Percentiles rank a stretch among this genome's conserved stretches.
Conservation (phyloP, 495 filamentous ascomycete species). For the Annulohypoxylon maeteangense region DNA sequence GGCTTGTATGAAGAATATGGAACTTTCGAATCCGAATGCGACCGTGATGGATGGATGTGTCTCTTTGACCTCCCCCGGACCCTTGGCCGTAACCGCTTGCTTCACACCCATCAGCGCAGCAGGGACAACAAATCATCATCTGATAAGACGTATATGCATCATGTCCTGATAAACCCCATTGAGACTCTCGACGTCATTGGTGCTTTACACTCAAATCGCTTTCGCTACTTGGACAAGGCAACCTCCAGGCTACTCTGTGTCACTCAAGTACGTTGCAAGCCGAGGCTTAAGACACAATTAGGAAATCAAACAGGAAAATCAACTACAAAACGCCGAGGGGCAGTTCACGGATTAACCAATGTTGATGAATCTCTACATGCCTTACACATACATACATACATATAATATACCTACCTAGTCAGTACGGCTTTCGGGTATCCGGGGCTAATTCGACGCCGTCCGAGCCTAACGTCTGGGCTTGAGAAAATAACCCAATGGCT, state of each 20-base stretch:
- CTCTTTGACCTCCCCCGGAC: background rate
- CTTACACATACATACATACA: background rate
- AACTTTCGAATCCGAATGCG: constrained; percentile 7
- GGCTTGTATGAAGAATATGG: background rate
- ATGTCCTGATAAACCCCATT: constrained; percentile 2
- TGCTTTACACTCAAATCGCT: background rate
- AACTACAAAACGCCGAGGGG: constrained; percentile 22
- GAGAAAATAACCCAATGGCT: background rate
- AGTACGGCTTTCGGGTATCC: background rate
- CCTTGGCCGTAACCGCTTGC: background rate
- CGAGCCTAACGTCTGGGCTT: background rate
- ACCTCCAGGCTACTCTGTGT: background rate
- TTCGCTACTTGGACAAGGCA: background rate
- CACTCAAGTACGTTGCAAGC: constrained; percentile 30
- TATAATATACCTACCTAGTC: background rate
- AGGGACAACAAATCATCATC: background rate
- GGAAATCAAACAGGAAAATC: constrained; percentile 15
- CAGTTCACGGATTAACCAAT: constrained; percentile 14
- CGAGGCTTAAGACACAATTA: constrained; percentile 28
- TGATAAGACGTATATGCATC: constrained; percentile 4
- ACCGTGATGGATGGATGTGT: background rate
- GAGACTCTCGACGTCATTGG: background rate
- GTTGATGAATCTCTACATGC: background rate
- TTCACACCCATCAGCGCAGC: background rate
- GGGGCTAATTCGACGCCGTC: constrained; percentile 14